Conservation (phyloP, 129 eudicot species). For the Saposhnikovia divaricata region DNA sequence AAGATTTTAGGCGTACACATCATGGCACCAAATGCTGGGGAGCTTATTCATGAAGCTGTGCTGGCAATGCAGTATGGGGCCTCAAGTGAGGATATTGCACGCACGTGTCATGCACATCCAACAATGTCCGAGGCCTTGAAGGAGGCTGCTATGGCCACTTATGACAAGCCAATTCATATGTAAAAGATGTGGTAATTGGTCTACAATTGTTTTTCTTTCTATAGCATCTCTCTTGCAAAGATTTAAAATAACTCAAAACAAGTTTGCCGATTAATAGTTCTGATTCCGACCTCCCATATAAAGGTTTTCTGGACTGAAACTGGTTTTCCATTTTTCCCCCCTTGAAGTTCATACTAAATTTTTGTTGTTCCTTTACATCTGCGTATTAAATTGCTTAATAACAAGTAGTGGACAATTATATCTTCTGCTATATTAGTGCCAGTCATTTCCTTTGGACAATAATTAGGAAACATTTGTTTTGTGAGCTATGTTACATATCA, state of each 20-base stretch:
- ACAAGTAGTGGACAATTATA: neutral
- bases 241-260: conserved; percentile 7
- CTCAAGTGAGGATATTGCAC: conserved; percentile 88
- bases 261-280: conserved; percentile 4
- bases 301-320: neutral
- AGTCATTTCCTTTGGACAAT: neutral
- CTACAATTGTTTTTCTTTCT: conserved; percentile 6
- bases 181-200: conserved; percentile 22
- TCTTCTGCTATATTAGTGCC: neutral
- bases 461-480: neutral
- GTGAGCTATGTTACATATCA: neutral
- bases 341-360: neutral
- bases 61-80: conserved; percentile 76
- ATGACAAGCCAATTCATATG: conserved; percentile 80
- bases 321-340: neutral
- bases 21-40: conserved; percentile 85
- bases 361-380: neutral
- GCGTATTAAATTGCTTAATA: conserved; percentile 10
- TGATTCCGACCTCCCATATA: conserved; percentile 3
- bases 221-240: neutral
- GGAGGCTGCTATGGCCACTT: conserved; percentile 93
- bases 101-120: conserved; percentile 92
- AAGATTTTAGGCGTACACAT: conserved; percentile 81
- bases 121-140: conserved; percentile 87
- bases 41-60: conserved; percentile 76